Percentiles rank a stretch among this genome's conserved stretches.
phyloP scores from a whole-genome alignment of 208 protist species.

The Acanthamoeba lenticulata region DNA sequence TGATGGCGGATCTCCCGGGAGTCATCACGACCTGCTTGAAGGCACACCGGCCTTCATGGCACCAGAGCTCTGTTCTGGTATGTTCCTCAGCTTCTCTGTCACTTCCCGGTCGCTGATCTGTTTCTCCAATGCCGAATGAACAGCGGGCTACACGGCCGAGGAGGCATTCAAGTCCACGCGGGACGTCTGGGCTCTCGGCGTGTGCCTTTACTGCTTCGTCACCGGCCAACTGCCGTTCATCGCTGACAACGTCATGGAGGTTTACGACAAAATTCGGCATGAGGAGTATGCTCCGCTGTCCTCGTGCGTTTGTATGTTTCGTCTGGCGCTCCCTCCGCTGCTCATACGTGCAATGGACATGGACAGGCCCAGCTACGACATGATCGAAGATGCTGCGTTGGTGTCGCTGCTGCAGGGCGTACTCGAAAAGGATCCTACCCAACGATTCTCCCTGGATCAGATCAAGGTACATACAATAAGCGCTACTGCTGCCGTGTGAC shows the following conservation, averaged over 20 bases:
- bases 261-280: background rate
- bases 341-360: background rate
- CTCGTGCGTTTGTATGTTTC: background rate
- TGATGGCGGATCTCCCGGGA: too few species aligned
- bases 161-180: background rate
- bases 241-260: conserved; percentile 51
- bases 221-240: conserved; percentile 1
- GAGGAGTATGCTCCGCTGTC: background rate
- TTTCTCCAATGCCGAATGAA: background rate
- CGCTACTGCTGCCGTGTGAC: background rate
- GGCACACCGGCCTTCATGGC: conserved; percentile 59
- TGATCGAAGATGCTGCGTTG: background rate
- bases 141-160: background rate
- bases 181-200: conserved; percentile 57
- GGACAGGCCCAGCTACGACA: background rate
- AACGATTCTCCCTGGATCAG: background rate
- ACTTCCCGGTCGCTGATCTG: background rate
- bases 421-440: background rate
- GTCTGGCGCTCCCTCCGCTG: too few species aligned
- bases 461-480: background rate
- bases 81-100: background rate
- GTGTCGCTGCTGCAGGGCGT: background rate
- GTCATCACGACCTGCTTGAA: background rate
- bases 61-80: conserved; percentile 41
- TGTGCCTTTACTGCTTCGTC: conserved; percentile 55